phyloP scores from a whole-genome alignment of 2,329 filamentous ascomycete genomes.

The Hymenoscyphus occultus region DNA sequence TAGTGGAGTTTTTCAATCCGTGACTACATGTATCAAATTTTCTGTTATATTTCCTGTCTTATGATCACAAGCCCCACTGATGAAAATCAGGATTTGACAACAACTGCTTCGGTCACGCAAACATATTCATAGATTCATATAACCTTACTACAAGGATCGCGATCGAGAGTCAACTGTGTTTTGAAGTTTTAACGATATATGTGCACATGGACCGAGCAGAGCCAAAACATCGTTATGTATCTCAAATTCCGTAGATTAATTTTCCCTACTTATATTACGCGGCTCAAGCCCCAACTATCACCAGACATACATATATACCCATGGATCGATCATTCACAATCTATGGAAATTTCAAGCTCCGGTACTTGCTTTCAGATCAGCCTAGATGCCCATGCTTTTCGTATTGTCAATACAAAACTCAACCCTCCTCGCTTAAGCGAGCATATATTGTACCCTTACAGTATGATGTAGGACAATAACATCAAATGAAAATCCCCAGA shows the following conservation, averaged over 20 bases:
- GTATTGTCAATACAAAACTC: not conserved
- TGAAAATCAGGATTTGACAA: too few relatives aligned
- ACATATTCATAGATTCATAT: too few relatives aligned
- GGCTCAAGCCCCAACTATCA: not conserved
- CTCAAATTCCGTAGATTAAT: not conserved
- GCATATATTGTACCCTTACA: not conserved
- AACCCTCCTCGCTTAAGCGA: not conserved
- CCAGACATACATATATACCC: not conserved
- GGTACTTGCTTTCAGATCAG: too few relatives aligned
- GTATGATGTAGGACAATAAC: not conserved
- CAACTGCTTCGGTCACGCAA: too few relatives aligned
- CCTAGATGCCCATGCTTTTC: not conserved
- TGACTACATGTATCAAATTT: too few relatives aligned
- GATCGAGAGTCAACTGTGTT: too few relatives aligned
- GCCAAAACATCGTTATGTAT: not conserved
- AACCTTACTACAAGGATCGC: too few relatives aligned
- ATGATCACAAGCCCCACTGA: too few relatives aligned
- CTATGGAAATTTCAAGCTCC: not conserved
- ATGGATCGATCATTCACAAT: not conserved
- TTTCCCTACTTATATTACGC: not conserved
- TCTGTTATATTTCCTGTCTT: too few relatives aligned
- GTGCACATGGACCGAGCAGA: not conserved
- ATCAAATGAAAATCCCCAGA: not conserved
- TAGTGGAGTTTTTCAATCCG: too few relatives aligned
- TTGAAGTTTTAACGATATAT: too few relatives aligned